Conservation (phyloP, 495 filamentous ascomycete species). For the Lophiotrema nucula region DNA sequence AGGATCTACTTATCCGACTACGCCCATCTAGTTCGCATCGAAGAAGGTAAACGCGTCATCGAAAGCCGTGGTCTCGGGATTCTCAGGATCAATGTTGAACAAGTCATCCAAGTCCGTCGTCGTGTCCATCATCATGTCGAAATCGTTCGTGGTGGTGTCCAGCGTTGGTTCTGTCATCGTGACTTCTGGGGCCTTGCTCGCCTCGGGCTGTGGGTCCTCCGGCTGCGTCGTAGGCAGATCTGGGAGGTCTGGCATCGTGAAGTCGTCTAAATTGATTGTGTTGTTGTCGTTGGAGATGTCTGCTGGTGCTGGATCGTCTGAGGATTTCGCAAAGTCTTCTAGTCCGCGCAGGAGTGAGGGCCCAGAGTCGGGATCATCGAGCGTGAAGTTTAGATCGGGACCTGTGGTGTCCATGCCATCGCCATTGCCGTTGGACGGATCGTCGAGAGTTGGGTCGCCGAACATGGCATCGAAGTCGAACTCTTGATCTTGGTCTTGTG, state of each 20-base stretch:
- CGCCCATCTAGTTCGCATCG: no score
- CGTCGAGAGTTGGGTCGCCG: constrained; percentile 9
- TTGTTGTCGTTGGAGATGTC: not conserved
- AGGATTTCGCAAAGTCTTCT: constrained; percentile 31
- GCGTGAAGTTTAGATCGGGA: constrained; percentile 21
- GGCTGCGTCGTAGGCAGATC: constrained; percentile 7
- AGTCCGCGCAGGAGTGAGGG: constrained; percentile 32
- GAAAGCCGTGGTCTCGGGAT: constrained; percentile 25
- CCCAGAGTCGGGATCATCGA: constrained; percentile 29
- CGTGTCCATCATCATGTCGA: not conserved
- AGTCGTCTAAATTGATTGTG: constrained; percentile 16
- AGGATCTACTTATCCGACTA: no score
- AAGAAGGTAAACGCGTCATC: constrained; percentile 30
- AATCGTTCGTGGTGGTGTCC: not conserved
- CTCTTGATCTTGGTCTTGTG: constrained; percentile 9
- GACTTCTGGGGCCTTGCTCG: not conserved
- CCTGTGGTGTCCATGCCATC: constrained; percentile 8
- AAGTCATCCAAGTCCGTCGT: constrained; percentile 28
- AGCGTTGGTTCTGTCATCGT: not conserved
- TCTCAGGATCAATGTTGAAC: constrained; percentile 22
- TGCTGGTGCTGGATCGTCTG: not conserved
- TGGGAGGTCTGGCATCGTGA: constrained; percentile 29
- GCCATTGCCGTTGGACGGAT: not conserved
- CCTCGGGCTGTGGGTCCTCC: not conserved
- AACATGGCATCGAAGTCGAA: constrained; percentile 36